Base-by-base conservation (phyloP, 1,284 basidiomycete genomes). In the Sanghuangporus sanghuang region DNA sequence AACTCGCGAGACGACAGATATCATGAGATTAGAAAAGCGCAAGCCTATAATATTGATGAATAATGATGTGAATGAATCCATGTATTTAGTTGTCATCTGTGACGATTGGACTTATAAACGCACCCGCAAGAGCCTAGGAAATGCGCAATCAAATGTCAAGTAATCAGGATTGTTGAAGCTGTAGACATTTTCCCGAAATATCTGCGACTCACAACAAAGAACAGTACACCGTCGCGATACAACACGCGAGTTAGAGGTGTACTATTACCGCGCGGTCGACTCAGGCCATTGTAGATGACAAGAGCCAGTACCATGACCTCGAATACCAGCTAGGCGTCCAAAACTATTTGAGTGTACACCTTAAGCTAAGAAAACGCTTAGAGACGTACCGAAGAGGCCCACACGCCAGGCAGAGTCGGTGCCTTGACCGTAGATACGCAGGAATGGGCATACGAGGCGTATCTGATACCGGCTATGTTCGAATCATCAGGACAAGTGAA, bases 161-260 rank as follows among this genome's bases (percentile, higher is more conserved):
- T 18, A 42, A 42, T n/a, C 16, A n/a, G 6, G 21, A 4, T 46
- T 14, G 2, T 16, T 7, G 21, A 18, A 14, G 21, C 7, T 9
- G 11, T 3, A 32, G 4, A 32, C 27, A 44, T 44, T 44, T 12
- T 44, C 42, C 42, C 3, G 6, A 8, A 44, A 12, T 6, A 18
- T 18, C 6, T 18, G n/a, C 14, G 12, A 64, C 66, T 44, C 36
- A 69, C 68, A 49, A 61, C 11, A 57, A 69, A 69, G 57, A 67
- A 70, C 6, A 62, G 11, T 27, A 70, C 61, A n/a, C 70, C 69
- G 48, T 70, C 68, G 8, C 67, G 64, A 55, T 63, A 57, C 11
- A 71, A 55, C 0, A 64, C 39, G 2, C 57, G 36, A 8, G 46
- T 32, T 21, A 71, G 55, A 3, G 60, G 46, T 1, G 52, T 67